Conservation (phyloP, 352 stramenopile species). For the Globisporangium cylindrosporum region DNA sequence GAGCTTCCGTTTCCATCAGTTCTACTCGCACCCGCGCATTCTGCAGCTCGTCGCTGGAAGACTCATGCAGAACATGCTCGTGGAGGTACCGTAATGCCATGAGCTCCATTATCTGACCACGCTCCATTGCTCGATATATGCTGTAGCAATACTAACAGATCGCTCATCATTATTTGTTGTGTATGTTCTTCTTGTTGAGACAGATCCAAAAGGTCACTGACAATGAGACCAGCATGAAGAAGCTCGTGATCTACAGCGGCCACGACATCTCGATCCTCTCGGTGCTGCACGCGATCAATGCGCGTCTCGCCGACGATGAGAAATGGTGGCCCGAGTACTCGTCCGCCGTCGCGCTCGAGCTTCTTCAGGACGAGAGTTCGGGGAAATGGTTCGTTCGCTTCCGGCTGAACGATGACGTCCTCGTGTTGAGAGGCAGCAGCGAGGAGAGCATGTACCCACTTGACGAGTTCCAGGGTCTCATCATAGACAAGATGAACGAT, state of each 20-base stretch:
- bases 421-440: slow-evolving; percentile 22
- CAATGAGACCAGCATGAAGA: slow-evolving; percentile 39
- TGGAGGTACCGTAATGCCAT: slow-evolving; percentile 27
- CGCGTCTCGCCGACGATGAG: slow-evolving; percentile 38
- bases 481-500: slow-evolving; percentile 26
- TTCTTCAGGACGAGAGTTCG: slow-evolving; percentile 54
- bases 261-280: slow-evolving; percentile 80
- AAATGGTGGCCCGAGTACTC: slow-evolving; percentile 76
- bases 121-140: neutral
- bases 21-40: slow-evolving; percentile 72
- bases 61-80: slow-evolving; percentile 59
- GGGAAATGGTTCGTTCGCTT: slow-evolving; percentile 56
- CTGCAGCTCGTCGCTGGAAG: slow-evolving; percentile 58
- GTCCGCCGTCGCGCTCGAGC: slow-evolving; percentile 58
- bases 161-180: neutral
- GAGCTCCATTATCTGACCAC: neutral
- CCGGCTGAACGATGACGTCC: slow-evolving; percentile 45
- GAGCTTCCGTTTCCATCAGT: slow-evolving; percentile 76
- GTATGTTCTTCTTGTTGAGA: neutral
- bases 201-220: slow-evolving; percentile 44
- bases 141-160: neutral
- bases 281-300: slow-evolving; percentile 62
- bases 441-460: slow-evolving; percentile 22
- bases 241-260: slow-evolving; percentile 75
- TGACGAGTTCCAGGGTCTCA: slow-evolving; percentile 43